Evolutionary conservation across 345 rosid genomes (phyloP).

Genomic region (Brassica napus): DNA sequence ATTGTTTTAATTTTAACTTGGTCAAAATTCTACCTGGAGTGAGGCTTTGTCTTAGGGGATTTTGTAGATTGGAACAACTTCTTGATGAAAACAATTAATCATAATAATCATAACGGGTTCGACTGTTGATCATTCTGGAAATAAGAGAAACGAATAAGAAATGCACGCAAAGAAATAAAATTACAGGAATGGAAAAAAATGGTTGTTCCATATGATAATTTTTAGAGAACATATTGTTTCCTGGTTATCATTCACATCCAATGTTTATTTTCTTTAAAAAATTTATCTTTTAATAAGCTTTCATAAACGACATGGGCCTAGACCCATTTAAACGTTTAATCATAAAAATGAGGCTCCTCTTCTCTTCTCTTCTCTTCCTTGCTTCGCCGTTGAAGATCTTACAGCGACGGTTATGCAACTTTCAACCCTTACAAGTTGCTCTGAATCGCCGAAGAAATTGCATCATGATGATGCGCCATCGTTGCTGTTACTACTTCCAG

Average conservation of each 20-base stretch:
- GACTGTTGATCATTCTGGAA: too few relatives aligned
- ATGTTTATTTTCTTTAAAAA: too few relatives aligned
- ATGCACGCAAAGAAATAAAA: too few relatives aligned
- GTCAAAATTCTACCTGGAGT: neutral
- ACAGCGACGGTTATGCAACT: neutral
- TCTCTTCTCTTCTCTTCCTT: neutral
- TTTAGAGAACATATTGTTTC: too few relatives aligned
- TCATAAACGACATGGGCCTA: conserved; percentile 8
- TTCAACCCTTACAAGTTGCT: too few relatives aligned
- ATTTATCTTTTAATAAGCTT: neutral
- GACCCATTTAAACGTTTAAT: neutral
- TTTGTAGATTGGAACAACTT: neutral
- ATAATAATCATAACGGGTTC: too few relatives aligned
- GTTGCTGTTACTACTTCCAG: neutral
- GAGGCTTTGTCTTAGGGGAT: neutral
- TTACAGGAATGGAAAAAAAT: too few relatives aligned
- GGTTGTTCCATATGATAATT: too few relatives aligned
- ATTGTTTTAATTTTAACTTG: neutral
- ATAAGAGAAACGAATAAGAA: too few relatives aligned
- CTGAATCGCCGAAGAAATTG: conserved; percentile 1
- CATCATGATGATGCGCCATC: neutral
- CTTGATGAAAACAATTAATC: neutral
- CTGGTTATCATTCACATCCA: too few relatives aligned
- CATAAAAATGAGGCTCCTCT: neutral
- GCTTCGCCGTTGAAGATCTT: neutral